Conservation (phyloP, 2,329 filamentous ascomycete genomes). For the Pseudocercospora macadamiae region DNA sequence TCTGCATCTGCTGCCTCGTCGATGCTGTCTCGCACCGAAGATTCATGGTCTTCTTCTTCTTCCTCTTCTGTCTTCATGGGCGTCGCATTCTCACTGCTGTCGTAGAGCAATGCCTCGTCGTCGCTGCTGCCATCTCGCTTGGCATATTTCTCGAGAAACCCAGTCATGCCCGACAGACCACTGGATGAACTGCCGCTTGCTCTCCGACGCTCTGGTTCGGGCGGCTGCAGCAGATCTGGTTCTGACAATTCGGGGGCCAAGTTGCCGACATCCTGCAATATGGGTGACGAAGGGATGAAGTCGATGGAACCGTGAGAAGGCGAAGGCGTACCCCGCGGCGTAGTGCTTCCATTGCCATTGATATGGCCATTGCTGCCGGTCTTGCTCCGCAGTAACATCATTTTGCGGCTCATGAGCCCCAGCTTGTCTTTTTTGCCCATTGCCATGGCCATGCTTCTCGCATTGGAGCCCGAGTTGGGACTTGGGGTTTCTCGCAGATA, state of each 20-base stretch:
- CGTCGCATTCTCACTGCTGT: slow-evolving; percentile 23
- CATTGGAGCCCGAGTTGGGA: slow-evolving; percentile 1
- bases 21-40: slow-evolving; percentile 12
- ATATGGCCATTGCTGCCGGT: slow-evolving; percentile 24
- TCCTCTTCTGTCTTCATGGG: neutral
- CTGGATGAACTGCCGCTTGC: slow-evolving; percentile 44
- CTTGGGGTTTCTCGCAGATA: slow-evolving; percentile 30
- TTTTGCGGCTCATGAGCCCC: slow-evolving; percentile 36
- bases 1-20: slow-evolving; percentile 32
- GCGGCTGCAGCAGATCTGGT: slow-evolving; percentile 17
- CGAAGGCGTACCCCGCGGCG: slow-evolving; percentile 5
- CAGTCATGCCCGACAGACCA: slow-evolving; percentile 45
- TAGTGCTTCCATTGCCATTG: neutral
- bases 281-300: slow-evolving; percentile 34
- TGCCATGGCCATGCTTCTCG: slow-evolving; percentile 6
- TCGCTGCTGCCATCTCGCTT: slow-evolving; percentile 25
- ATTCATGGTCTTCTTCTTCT: too few relatives aligned
- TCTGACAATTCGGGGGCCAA: slow-evolving; percentile 29
- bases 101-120: slow-evolving; percentile 23
- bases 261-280: slow-evolving; percentile 35
- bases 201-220: slow-evolving; percentile 37
- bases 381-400: slow-evolving; percentile 37
- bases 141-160: slow-evolving; percentile 37
- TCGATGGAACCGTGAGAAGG: slow-evolving; percentile 21
- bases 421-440: slow-evolving; percentile 34